phyloP scores from a whole-genome alignment of 1,139 yeast species.

The Geotrichum cucujoidarum region DNA sequence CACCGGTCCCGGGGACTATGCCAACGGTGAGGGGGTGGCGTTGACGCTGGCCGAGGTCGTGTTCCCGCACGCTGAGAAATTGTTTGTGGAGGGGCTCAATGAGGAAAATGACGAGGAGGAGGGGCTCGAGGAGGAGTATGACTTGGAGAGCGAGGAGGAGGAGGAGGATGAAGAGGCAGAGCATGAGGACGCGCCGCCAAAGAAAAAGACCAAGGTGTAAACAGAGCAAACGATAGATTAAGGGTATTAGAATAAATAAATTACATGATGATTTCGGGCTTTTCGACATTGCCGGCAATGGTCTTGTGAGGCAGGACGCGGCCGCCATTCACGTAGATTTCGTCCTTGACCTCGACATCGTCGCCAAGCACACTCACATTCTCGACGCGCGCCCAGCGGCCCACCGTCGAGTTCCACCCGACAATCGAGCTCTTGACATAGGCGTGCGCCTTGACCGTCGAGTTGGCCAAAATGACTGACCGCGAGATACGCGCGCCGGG shows the following conservation, averaged over 20 bases:
- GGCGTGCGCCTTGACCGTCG: constrained; percentile 93
- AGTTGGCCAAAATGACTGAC: constrained; percentile 87
- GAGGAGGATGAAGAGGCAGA: constrained; percentile 24
- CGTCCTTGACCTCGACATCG: constrained; percentile 97
- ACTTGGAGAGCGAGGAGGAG: constrained; percentile 24
- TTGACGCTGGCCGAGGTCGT: constrained; percentile 37
- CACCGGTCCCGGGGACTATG: constrained; percentile 34
- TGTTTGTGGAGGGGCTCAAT: constrained; percentile 29
- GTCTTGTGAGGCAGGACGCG: constrained; percentile 98
- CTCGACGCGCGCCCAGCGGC: constrained; percentile 98
- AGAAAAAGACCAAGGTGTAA: not conserved
- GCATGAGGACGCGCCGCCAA: constrained; percentile 2
- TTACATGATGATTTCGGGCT: constrained; percentile 95
- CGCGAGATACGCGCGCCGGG: constrained; percentile 98
- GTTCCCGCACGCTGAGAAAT: constrained; percentile 40
- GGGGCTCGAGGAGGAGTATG: constrained; percentile 26
- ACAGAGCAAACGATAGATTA: not conserved
- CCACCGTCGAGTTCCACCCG: constrained; percentile 98
- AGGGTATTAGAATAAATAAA: not conserved
- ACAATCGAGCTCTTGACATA: constrained; percentile 97
- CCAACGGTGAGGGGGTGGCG: constrained; percentile 38
- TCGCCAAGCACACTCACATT: constrained; percentile 98
- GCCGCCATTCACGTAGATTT: constrained; percentile 98
- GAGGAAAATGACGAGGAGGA: constrained; percentile 20
- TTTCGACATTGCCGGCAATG: constrained; percentile 92